Conservation (phyloP, 2,329 filamentous ascomycete genomes). For the Sporothrix luriei region DNA sequence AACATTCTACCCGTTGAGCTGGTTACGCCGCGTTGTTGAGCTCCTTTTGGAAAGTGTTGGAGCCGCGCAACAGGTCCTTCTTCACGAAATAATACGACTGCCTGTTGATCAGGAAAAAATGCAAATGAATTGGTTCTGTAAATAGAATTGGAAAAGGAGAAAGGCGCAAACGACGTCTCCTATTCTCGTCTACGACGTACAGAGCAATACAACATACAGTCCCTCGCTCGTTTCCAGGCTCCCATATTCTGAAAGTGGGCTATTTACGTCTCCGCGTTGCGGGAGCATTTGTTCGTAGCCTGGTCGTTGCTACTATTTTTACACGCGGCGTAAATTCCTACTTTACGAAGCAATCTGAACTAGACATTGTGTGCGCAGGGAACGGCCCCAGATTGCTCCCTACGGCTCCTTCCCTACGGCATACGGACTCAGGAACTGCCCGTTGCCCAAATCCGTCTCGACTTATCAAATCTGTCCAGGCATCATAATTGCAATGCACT, state of each 20-base stretch:
- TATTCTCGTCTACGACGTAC: slow-evolving; percentile 3
- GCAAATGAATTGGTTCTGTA: slow-evolving; percentile 10
- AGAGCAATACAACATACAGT: background rate
- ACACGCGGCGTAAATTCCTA: background rate
- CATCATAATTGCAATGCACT: background rate
- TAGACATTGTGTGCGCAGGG: background rate
- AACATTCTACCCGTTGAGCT: background rate
- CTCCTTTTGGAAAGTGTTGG: background rate
- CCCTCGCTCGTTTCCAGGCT: slow-evolving; percentile 14
- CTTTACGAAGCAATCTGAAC: no score
- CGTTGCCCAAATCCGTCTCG: slow-evolving; percentile 4
- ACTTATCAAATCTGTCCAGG: background rate
- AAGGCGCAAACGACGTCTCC: background rate
- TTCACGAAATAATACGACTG: slow-evolving; percentile 4
- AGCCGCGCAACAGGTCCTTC: background rate
- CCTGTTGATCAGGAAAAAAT: background rate
- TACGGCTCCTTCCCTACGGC: slow-evolving; percentile 1
- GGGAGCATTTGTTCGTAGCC: background rate
- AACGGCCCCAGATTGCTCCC: slow-evolving; percentile 18
- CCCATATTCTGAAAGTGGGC: slow-evolving; percentile 16
- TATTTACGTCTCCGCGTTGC: slow-evolving; percentile 6
- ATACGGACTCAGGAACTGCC: background rate
- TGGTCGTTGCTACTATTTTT: slow-evolving; percentile 16
- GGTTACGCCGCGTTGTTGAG: background rate
- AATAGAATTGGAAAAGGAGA: background rate